Evolutionary conservation across 2,329 filamentous ascomycete species (phyloP), one percentile per base, ranked within the genome.

Genomic region (Arthrobotrys sphaeroides): DNA sequence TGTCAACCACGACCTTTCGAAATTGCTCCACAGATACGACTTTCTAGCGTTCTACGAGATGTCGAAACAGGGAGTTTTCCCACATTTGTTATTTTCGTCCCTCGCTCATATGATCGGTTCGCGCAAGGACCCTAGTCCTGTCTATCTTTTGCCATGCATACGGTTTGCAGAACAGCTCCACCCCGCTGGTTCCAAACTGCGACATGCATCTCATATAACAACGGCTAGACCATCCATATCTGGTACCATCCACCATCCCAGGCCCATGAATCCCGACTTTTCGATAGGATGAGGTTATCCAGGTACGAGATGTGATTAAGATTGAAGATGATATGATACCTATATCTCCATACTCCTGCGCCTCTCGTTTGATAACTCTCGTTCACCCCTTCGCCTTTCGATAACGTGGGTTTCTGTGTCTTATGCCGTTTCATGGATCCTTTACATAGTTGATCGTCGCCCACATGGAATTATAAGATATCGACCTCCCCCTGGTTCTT

Each of bases 191-290:
- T 68, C 61, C 45, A 57, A 68, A 38, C 70, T 74, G 70, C 70
- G 66, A 70, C 66, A 70, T 70, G 66, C 66, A 61, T 70, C 40
- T 51, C 67, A 70, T 65, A 51, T 68, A 51, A 61, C 47, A 65
- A 64, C 70, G 62, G 70, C 64, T 74, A 74, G 70, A 74, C 62
- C 70, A 74, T 43, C 70, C 70, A 49, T 49, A 55, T 55, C 20
- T 24, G 51, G 51, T 24, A 55, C 69, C 43, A 59, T 42, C 45
- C 42, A 67, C 45, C 24, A 43, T 67, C 38, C 43, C 38, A 55
- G 43, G 31, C 45, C 69, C 69, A 67, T 43, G 43, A 62, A 68
- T 65, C 42, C 60, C 38, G 31, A 45, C 26, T 49, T 26, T 57
- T 68, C 70, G 38, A 60, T 49, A 64, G 53, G 45, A 43, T 55